Percentiles rank a stretch among this genome's conserved stretches.
Conservation (phyloP, 2,329 filamentous ascomycete genomes). For the Trichoderma sp. region DNA sequence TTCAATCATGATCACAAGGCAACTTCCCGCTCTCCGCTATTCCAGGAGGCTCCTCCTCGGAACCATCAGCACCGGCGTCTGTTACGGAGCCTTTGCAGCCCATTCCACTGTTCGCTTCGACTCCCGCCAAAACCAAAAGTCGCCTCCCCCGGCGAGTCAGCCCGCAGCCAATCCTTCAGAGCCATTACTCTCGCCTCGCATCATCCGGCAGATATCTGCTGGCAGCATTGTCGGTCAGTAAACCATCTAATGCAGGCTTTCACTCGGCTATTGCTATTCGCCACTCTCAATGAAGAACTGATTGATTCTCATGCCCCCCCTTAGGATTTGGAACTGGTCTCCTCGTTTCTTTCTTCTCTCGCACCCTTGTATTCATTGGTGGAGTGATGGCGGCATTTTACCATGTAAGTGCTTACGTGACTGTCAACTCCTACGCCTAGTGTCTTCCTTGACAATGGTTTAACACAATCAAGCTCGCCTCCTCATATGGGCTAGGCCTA, state of each 20-base stretch:
- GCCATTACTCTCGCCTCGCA: constrained; percentile 27
- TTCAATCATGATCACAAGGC: background rate
- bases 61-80: constrained; percentile 29
- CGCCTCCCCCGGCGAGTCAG: constrained; percentile 20
- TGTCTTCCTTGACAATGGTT: constrained; percentile 11
- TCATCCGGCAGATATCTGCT: constrained; percentile 50
- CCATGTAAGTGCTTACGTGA: constrained; percentile 48
- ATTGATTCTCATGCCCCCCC: background rate
- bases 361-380: constrained; percentile 64
- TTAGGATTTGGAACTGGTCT: constrained; percentile 62
- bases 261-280: background rate
- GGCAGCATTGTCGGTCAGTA: constrained; percentile 51
- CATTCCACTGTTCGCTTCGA: constrained; percentile 31
- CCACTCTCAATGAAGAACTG: background rate
- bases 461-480: constrained; percentile 38
- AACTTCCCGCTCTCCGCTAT: background rate
- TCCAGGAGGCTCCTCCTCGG: constrained; percentile 28
- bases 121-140: constrained; percentile 26
- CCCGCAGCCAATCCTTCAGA: constrained; percentile 22
- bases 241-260: background rate
- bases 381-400: constrained; percentile 62
- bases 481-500: constrained; percentile 43
- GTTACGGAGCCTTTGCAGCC: constrained; percentile 27
- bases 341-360: constrained; percentile 67
- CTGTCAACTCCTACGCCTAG: background rate